Percentiles rank a stretch among this genome's conserved stretches.
Evolutionary conservation across 805 yeast genomes (phyloP).

Genomic region (Pichia exigua): DNA sequence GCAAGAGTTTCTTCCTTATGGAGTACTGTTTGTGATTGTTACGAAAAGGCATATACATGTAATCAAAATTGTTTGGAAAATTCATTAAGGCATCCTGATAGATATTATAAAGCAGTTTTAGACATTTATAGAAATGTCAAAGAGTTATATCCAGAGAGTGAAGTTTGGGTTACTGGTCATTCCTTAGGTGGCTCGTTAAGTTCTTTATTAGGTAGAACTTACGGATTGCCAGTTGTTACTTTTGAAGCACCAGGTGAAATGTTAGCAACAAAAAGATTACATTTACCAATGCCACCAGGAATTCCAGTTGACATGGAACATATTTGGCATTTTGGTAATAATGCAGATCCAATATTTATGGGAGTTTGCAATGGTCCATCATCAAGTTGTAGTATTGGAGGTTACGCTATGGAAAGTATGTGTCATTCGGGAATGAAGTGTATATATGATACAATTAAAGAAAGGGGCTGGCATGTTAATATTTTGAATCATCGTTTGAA

Average conservation of each 20-base stretch:
- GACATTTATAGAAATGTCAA: slow-evolving; percentile 72
- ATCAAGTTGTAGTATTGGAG: slow-evolving; percentile 81
- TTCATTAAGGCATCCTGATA: slow-evolving; percentile 64
- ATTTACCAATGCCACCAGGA: slow-evolving; percentile 91
- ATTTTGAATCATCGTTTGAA: slow-evolving; percentile 84
- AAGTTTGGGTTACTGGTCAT: slow-evolving; percentile 91
- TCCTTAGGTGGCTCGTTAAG: slow-evolving; percentile 89
- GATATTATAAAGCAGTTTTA: slow-evolving; percentile 74
- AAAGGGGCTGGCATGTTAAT: slow-evolving; percentile 86
- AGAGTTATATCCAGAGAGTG: slow-evolving; percentile 54
- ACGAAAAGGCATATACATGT: slow-evolving; percentile 74
- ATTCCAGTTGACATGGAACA: slow-evolving; percentile 68
- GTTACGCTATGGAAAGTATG: slow-evolving; percentile 94
- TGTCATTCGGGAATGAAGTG: slow-evolving; percentile 90
- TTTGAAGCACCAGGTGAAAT: slow-evolving; percentile 92
- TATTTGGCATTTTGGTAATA: slow-evolving; percentile 93
- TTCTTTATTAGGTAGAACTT: slow-evolving; percentile 76
- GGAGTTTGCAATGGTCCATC: slow-evolving; percentile 95
- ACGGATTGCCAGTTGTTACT: slow-evolving; percentile 81
- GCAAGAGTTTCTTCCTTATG: slow-evolving; percentile 86
- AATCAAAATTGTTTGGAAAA: slow-evolving; percentile 78
- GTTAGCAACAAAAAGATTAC: slow-evolving; percentile 75
- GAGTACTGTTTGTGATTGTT: slow-evolving; percentile 95
- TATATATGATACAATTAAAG: slow-evolving; percentile 81
- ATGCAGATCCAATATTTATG: slow-evolving; percentile 94